phyloP scores from a whole-genome alignment of 1,284 basidiomycete genomes.

The Rhodotorula sp. region DNA sequence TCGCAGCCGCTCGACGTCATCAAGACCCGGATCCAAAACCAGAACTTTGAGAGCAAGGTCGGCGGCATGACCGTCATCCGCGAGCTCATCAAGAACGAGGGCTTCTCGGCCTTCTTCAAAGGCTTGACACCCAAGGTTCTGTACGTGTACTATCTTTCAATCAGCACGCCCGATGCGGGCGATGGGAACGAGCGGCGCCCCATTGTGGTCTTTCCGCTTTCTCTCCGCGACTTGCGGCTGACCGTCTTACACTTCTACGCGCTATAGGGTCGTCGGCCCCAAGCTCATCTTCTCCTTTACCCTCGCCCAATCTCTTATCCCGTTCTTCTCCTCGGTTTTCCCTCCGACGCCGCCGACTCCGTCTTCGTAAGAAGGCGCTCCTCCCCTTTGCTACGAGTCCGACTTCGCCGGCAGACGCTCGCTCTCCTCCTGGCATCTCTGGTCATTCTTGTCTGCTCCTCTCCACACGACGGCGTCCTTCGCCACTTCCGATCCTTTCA shows the following conservation, averaged over 20 bases:
- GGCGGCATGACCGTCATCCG: conserved; percentile 80
- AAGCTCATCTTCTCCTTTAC: conserved; percentile 99
- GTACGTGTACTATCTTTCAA: no score
- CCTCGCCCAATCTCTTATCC: conserved; percentile 92
- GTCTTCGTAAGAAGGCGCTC: no score
- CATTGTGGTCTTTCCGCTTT: not conserved
- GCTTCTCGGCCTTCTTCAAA: conserved; percentile 87
- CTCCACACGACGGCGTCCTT: no score
- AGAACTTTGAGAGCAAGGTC: conserved; percentile 88
- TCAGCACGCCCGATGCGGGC: no score
- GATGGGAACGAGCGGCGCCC: not conserved
- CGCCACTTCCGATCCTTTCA: no score
- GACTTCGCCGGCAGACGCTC: no score
- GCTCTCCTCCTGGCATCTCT: not conserved
- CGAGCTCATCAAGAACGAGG: conserved; percentile 87
- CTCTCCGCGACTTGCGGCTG: no score
- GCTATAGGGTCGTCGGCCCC: conserved; percentile 91
- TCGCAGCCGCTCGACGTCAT: conserved; percentile 94
- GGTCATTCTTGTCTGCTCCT: no score
- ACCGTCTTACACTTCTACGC: no score
- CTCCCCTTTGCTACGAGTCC: no score
- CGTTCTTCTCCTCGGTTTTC: conserved; percentile 46
- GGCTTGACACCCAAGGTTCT: conserved; percentile 67
- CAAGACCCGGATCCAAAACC: conserved; percentile 96
- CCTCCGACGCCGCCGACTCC: no score